Base-by-base conservation (phyloP, 2,329 filamentous ascomycete species). In the Zymoseptoria ardabiliae region DNA sequence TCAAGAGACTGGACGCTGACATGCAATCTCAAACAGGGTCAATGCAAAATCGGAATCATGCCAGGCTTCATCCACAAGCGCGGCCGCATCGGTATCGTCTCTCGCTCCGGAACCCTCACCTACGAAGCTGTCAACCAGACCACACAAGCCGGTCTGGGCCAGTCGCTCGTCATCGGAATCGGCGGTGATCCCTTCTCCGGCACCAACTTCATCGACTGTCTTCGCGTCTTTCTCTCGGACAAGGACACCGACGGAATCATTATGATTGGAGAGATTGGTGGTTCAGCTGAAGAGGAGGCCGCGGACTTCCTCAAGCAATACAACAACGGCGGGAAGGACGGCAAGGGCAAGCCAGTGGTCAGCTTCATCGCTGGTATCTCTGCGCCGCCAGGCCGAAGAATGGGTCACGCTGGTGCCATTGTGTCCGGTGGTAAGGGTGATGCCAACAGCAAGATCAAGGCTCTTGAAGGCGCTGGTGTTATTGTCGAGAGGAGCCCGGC, bases 21-120 rank as follows among this genome's bases (percentile, higher is more conserved):
- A 28, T 22, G 20, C 55, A 19, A 30, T n/a, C n/a, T 20, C 20
- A 21, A 30, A n/a, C 57, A 86, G 79, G 94, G 93, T 71, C 93
- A 96, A 85, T 99, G 94, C 86, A 99, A 99, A 83, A 97, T 99
- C 74, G 94, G 94, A 75, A 99, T 99, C 81, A 97, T 99, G 94
- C 91, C 94, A 66, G 94, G 94, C 72, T 97, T 97, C 84, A 97
- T 99, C 81, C 94, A 99, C 87, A 97, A 97, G 86, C 91, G 92
- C 78, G 94, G 94, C 71, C 92, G 94, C 77, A 92, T 99, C 75
- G 94, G 94, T 74, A 97, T 99, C 77, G 94, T 99, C 78, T 97
- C 92, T 71, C 90, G 94, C 72, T 97, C 94, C 73, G 94, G 94
- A 73, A 99, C 94, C 69, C 87, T 99, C 66, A 99, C 94, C 74